Evolutionary conservation across 352 stramenopile genomes (phyloP), one percentile per base, ranked within the genome.

Genomic region (Globisporangium emineosum): DNA sequence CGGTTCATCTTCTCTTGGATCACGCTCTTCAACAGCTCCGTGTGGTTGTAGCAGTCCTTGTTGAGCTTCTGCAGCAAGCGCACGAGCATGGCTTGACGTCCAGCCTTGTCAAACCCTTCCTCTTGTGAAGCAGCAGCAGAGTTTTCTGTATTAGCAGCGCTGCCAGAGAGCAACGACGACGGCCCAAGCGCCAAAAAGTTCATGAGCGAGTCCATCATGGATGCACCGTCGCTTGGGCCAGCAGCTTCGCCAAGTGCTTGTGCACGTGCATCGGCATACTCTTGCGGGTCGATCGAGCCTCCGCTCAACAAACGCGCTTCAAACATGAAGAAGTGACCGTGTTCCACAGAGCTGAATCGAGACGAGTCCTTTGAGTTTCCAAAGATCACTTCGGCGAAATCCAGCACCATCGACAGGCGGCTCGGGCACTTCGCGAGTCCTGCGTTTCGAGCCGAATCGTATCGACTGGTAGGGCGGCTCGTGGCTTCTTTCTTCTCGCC

Each of bases 271-370:
- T 90, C 83, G 1, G 86, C 87, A 56, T 96, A 96, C 58, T 92
- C 78, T 40, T 93, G 83, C 2, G 85, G 76, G 57, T 95, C 87
- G 45, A 95, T 95, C 3, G 81, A 86, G 2, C 81, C 87, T 21
- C 84, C 80, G 78, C 87, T 96, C 21, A 96, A 72, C 60, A 94
- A 59, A n/a, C 86, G 81, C 35, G 87, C 87, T 61, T 96, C 87
- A 60, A 96, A 96, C 87, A 96, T 96, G 60, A 93, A 96, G 72
- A 94, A 96, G 54, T 93, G 85, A 29, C 86, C 86, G 62, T 95
- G 82, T 62, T 95, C 87, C 8, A 93, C 79, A 13, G 85, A 90
- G 62, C 81, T 91, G 60, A 95, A 95, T 10, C 62, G 77, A 2
- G 69, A 71, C 17, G 71, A 53, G 53, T 79, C 71, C 37, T 57